A percentile compares a stretch with the other conserved stretches of the same genome.
phyloP scores from a whole-genome alignment of 306 rosid genomes.

The Trifolium repens region DNA sequence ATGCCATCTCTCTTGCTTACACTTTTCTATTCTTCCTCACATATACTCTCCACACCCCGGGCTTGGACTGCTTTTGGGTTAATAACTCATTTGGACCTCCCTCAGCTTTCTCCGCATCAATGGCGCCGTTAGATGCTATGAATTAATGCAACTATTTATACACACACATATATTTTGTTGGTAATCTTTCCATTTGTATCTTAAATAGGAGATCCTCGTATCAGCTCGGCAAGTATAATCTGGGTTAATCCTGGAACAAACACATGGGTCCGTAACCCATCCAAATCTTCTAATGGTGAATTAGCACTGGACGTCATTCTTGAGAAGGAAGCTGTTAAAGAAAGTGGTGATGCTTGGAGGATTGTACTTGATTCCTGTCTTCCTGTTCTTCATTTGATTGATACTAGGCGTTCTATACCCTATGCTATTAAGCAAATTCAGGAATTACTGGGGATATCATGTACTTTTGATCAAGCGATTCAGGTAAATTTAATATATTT shows the following conservation, averaged over 20 bases:
- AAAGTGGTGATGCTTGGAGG: conserved; percentile 98
- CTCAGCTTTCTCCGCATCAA: no score
- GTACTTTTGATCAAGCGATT: conserved; percentile 86
- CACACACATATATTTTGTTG: background rate
- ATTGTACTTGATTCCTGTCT: conserved; percentile 83
- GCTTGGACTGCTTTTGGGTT: background rate
- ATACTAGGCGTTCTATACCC: conserved; percentile 83
- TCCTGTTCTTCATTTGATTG: conserved; percentile 87
- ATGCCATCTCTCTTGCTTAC: background rate
- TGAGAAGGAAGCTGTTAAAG: conserved; percentile 73
- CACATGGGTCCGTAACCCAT: conserved; percentile 74
- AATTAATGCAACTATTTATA: background rate
- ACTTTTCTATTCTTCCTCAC: background rate
- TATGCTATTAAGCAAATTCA: conserved; percentile 87
- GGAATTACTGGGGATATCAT: conserved; percentile 81
- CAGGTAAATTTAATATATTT: conserved; percentile 50
- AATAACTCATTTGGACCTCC: conserved; percentile 1
- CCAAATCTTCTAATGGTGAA: conserved; percentile 71
- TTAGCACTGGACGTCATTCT: conserved; percentile 76
- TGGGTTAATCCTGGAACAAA: conserved; percentile 85
- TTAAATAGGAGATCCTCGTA: conserved; percentile 76
- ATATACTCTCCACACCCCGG: background rate
- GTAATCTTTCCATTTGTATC: conserved; percentile 26
- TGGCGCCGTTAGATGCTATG: background rate
- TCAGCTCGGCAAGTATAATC: conserved; percentile 72